Percentiles rank a stretch among this genome's conserved stretches.
phyloP scores from a whole-genome alignment of 768 basidiomycete genomes.

The Cystofilobasidium capitatum region DNA sequence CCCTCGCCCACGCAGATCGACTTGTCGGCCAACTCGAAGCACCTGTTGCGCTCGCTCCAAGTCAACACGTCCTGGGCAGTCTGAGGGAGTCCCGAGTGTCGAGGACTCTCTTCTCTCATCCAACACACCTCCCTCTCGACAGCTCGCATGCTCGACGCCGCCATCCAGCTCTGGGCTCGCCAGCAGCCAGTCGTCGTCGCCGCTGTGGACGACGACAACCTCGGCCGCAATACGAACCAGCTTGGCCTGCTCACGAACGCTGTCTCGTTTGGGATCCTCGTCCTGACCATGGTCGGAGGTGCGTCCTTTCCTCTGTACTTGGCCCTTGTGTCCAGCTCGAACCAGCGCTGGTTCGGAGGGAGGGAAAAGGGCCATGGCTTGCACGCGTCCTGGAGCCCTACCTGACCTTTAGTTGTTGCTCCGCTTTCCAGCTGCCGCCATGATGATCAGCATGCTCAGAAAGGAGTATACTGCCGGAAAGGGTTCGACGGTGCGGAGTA shows the following conservation, averaged over 20 bases:
- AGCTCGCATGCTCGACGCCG: too few species aligned
- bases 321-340: too few species aligned
- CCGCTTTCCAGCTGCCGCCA: conserved; percentile 2
- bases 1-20: too few species aligned
- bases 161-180: not conserved
- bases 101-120: too few species aligned
- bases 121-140: too few species aligned
- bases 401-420: not conserved
- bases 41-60: too few species aligned
- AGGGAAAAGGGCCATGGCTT: too few species aligned
- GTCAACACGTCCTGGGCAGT: too few species aligned
- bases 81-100: too few species aligned
- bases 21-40: too few species aligned
- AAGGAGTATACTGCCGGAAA: conserved; percentile 24
- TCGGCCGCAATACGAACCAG: conserved; percentile 8
- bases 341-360: too few species aligned
- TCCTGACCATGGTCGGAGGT: conserved; percentile 21
- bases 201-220: not conserved
- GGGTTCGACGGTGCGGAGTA: conserved; percentile 19
- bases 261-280: conserved; percentile 17
- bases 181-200: not conserved
- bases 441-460: conserved; percentile 12
- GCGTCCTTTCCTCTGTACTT: not conserved
- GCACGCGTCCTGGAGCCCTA: too few species aligned
- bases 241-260: conserved; percentile 22